Conservation (phyloP, 352 stramenopile genomes). For the Plasmopara viticola region DNA sequence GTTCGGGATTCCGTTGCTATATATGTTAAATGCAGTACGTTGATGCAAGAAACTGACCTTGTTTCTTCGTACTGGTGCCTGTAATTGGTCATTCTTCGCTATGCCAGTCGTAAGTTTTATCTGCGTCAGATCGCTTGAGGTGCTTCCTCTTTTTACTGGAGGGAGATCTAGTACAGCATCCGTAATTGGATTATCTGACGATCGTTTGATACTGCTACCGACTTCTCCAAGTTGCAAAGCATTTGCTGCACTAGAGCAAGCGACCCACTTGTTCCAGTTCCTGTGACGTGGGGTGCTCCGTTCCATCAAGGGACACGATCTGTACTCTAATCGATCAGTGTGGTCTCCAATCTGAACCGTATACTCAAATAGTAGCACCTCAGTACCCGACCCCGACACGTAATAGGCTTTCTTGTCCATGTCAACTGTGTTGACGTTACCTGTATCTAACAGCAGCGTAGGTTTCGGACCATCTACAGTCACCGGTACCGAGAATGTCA, state of each 20-base stretch:
- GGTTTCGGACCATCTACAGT: constrained; percentile 33
- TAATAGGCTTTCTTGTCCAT: constrained; percentile 27
- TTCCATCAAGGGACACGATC: constrained; percentile 32
- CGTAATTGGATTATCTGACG: constrained; percentile 33
- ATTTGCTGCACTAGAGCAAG: constrained; percentile 35
- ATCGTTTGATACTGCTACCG: constrained; percentile 39
- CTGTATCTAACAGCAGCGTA: constrained; percentile 32
- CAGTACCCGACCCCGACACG: constrained; percentile 32
- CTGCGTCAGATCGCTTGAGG: constrained; percentile 45
- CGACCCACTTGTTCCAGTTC: constrained; percentile 49
- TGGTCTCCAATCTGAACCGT: constrained; percentile 39
- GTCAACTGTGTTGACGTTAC: constrained; percentile 10
- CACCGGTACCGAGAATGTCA: constrained; percentile 52
- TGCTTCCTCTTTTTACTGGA: constrained; percentile 33
- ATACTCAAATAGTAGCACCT: constrained; percentile 49
- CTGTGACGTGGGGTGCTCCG: constrained; percentile 17
- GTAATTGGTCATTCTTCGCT: constrained; percentile 2
- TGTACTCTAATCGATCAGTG: constrained; percentile 59
- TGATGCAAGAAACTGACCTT: constrained; percentile 43
- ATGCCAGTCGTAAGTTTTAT: constrained; percentile 34
- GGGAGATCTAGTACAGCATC: constrained; percentile 55
- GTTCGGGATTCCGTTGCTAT: constrained; percentile 58
- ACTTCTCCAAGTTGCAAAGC: constrained; percentile 34
- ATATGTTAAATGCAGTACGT: constrained; percentile 37
- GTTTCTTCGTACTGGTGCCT: constrained; percentile 15